Evolutionary conservation across 2,329 filamentous ascomycete genomes (phyloP).

Genomic region (Diaporthe citriasiana): DNA sequence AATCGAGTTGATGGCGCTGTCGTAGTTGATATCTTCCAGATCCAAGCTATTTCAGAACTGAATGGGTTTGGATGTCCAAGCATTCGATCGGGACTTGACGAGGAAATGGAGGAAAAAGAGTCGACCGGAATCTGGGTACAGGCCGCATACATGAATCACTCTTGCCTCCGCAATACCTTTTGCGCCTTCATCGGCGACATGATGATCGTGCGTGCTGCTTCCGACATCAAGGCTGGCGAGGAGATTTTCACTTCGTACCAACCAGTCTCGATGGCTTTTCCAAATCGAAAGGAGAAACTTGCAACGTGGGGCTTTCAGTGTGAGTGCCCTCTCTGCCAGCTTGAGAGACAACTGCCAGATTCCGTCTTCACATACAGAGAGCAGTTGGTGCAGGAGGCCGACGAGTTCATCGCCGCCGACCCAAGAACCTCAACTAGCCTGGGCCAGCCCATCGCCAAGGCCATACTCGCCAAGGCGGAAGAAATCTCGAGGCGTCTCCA

Average conservation of each 20-base stretch:
- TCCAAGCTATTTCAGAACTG: constrained; percentile 37
- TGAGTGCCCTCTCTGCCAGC: constrained; percentile 54
- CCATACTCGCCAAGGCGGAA: not conserved
- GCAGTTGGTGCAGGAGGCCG: constrained; percentile 45
- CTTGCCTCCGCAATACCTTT: constrained; percentile 50
- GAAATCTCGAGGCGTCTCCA: not conserved
- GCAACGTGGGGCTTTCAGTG: constrained; percentile 53
- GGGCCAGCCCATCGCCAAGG: accelerated
- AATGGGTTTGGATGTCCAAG: constrained; percentile 42
- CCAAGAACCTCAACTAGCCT: not conserved
- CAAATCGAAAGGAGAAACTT: not conserved
- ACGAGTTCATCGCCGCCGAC: constrained; percentile 21
- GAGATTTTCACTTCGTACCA: constrained; percentile 49
- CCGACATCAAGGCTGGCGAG: constrained; percentile 53
- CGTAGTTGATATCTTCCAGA: constrained; percentile 42
- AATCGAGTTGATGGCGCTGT: constrained; percentile 33
- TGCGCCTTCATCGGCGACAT: constrained; percentile 51
- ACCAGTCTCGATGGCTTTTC: accelerated
- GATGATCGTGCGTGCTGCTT: constrained; percentile 52
- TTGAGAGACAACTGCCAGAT: constrained; percentile 47
- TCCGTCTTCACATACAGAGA: constrained; percentile 45
- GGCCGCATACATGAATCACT: constrained; percentile 50
- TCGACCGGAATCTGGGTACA: constrained; percentile 48
- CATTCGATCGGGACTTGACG: not conserved
- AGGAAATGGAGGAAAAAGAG: not conserved